A percentile compares a stretch with the other conserved stretches of the same genome.
Conservation (phyloP, 768 basidiomycete species). For the Phanerochaete sordida region DNA sequence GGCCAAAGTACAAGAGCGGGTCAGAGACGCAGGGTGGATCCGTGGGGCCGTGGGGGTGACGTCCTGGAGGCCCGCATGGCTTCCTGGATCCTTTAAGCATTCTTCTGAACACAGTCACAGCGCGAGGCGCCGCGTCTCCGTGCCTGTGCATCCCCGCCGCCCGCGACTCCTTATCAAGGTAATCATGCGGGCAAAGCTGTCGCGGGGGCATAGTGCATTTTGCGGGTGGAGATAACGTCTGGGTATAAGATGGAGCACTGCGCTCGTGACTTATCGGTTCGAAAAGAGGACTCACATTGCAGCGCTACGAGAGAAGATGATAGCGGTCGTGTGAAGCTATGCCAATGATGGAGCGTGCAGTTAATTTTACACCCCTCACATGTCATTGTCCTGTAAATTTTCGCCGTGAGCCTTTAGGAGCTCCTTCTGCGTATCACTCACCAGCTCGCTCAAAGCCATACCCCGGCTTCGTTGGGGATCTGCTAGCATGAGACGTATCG, state of each 20-base stretch:
- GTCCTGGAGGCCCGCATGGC: background rate
- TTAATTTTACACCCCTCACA: background rate
- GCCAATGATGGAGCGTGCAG: background rate
- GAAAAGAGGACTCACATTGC: background rate
- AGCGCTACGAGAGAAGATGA: background rate
- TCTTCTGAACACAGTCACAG: background rate
- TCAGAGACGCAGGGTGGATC: background rate
- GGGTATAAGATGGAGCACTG: background rate
- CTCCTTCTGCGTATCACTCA: too few relatives aligned
- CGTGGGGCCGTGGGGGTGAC: conserved; percentile 1
- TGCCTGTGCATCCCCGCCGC: background rate
- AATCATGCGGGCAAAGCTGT: background rate
- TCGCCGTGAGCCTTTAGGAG: background rate
- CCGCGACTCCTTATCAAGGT: background rate
- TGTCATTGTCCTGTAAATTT: background rate
- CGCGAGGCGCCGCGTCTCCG: background rate
- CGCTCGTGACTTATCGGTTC: background rate
- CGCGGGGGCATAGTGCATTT: background rate
- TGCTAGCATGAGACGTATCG: too few relatives aligned
- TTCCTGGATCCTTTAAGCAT: background rate
- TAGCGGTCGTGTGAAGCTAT: background rate
- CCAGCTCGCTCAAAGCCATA: too few relatives aligned
- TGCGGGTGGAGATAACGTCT: background rate
- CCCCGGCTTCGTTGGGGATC: too few relatives aligned
- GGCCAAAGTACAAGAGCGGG: background rate